These are phyloP conservation scores for Puccinia sorghi DNA, from an alignment of 1,284 basidiomycete genomes.

Conservation along the genomic window DNA sequence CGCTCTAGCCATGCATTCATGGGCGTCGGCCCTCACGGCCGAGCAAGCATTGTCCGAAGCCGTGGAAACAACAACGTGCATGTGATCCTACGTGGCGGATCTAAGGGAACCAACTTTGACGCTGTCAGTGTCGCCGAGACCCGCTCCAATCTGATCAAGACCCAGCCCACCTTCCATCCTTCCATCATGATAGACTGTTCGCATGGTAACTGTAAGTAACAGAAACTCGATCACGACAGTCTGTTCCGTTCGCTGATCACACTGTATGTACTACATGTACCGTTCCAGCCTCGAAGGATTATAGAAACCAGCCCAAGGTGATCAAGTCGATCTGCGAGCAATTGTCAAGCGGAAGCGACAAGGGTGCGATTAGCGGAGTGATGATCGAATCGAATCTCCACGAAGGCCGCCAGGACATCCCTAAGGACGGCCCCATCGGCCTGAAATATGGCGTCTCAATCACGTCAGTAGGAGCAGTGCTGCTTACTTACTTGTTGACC, in stretches of 20 bases:
- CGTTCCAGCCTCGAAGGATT: slow-evolving; percentile 56
- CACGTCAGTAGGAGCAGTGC: slow-evolving; percentile 55
- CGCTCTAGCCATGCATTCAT: slow-evolving; percentile 58
- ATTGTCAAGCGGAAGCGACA: slow-evolving; percentile 71
- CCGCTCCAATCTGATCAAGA: slow-evolving; percentile 52
- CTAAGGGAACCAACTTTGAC: slow-evolving; percentile 52
- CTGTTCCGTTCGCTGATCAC: no score
- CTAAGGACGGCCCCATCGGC: slow-evolving; percentile 56
- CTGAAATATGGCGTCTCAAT: slow-evolving; percentile 58
- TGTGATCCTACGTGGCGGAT: slow-evolving; percentile 58
- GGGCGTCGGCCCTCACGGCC: slow-evolving; percentile 60
- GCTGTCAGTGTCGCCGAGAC: slow-evolving; percentile 25
- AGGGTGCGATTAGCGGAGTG: slow-evolving; percentile 75
- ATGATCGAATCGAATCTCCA: slow-evolving; percentile 96
- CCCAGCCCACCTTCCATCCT: slow-evolving; percentile 51
- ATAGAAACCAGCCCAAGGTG: slow-evolving; percentile 61
- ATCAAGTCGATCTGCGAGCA: slow-evolving; percentile 75
- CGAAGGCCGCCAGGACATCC: slow-evolving; percentile 60
- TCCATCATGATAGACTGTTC: slow-evolving; percentile 58
- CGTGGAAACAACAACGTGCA: slow-evolving; percentile 65
- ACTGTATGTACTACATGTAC: neutral
- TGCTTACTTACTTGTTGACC: neutral
- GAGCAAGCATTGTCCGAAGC: slow-evolving; percentile 94
- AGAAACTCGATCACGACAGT: neutral
- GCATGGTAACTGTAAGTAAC: slow-evolving; percentile 56